These are phyloP conservation scores for Paecilomyces niveus DNA, from an alignment of 2,329 filamentous ascomycete species.

Conservation along the genomic window DNA sequence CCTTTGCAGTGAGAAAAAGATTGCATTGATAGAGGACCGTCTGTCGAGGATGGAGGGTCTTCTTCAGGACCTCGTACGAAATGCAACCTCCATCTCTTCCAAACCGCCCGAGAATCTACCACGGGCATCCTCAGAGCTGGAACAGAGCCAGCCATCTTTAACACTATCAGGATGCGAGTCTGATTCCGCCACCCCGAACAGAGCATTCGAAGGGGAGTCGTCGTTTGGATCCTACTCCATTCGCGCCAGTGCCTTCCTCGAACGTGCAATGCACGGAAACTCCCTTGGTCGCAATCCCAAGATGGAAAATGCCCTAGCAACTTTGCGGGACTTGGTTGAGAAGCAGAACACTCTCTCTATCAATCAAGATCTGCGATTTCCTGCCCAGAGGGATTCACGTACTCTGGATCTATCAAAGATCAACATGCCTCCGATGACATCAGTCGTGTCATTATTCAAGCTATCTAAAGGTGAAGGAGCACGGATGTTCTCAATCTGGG, in stretches of 20 bases:
- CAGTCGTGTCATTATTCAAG: conserved; percentile 25
- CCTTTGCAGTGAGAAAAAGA: conserved; percentile 44
- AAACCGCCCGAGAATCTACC: conserved; percentile 13
- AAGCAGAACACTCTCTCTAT: conserved; percentile 24
- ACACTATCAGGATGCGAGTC: no score
- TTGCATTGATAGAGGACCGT: conserved; percentile 46
- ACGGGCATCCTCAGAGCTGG: no score
- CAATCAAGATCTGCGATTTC: conserved; percentile 20
- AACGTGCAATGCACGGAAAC: conserved; percentile 30
- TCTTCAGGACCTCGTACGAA: conserved; percentile 27
- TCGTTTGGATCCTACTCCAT: conserved; percentile 43
- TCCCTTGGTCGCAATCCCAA: conserved; percentile 29
- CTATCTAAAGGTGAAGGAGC: conserved; percentile 23
- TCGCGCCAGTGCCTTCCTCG: conserved; percentile 39
- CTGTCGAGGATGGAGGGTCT: conserved; percentile 42
- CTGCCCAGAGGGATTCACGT: conserved; percentile 15
- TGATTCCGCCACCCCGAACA: conserved; percentile 13
- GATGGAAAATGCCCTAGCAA: conserved; percentile 30
- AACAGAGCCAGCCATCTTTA: no score
- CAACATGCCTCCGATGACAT: conserved; percentile 28
- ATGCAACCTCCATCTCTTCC: conserved; percentile 7
- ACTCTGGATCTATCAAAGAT: conserved; percentile 25
- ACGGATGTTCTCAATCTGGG: background rate
- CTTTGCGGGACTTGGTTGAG: conserved; percentile 31
- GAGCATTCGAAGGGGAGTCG: conserved; percentile 43